These are phyloP conservation scores for Gnomoniopsis smithogilvyi DNA, from an alignment of 2,329 filamentous ascomycete genomes.

Conservation along the genomic window DNA sequence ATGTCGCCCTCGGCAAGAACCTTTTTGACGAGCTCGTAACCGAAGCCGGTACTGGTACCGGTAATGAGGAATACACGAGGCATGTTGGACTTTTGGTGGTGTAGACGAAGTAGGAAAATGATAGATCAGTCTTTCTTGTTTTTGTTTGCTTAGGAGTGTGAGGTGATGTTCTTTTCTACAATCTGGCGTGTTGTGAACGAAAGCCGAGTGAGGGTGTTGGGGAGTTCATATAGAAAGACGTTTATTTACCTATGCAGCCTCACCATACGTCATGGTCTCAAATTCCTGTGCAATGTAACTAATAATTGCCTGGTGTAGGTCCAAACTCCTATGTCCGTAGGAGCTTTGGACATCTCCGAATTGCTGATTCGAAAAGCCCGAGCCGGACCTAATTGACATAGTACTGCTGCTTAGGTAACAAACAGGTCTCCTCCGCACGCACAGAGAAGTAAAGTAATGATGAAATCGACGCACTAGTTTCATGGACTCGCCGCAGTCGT, in stretches of 20 bases:
- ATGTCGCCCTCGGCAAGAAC: constrained; percentile 44
- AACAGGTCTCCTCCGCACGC: no score
- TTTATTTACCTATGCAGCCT: no score
- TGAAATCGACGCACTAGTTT: no score
- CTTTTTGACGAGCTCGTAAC: constrained; percentile 38
- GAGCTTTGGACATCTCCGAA: background rate
- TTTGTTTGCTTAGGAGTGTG: background rate
- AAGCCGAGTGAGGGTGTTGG: no score
- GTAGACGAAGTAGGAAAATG: no score
- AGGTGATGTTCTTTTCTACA: background rate
- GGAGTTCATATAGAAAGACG: no score
- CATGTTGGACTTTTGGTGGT: constrained; percentile 1
- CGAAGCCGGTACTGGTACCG: constrained; percentile 50
- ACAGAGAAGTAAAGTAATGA: no score
- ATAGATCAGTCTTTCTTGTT: background rate
- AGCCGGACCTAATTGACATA: background rate
- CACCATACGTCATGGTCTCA: background rate
- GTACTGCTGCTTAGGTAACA: no score
- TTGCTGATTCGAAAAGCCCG: background rate
- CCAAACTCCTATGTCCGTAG: background rate
- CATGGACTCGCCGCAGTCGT: no score
- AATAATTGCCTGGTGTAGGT: background rate
- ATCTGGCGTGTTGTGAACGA: no score
- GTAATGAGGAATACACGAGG: constrained; percentile 50
- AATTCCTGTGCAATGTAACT: background rate